Percentiles rank a stretch among this genome's conserved stretches.
Conservation (phyloP, 2,329 filamentous ascomycete species). For the Metarhizium album region DNA sequence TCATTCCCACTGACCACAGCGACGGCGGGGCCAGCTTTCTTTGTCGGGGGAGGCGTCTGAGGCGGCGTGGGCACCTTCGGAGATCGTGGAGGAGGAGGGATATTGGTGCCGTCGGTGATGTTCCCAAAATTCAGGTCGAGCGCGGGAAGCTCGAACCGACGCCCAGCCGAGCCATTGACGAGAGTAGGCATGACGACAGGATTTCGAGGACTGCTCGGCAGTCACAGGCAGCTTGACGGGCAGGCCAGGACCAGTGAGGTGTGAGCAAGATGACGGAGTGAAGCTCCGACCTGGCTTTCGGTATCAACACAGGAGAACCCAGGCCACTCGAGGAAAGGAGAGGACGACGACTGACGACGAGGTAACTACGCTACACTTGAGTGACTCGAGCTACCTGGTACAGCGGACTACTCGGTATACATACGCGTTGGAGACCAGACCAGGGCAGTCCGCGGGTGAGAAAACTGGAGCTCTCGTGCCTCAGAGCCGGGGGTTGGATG, state of each 20-base stretch:
- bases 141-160: conserved; percentile 45
- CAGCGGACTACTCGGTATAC: not conserved
- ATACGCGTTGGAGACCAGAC: conserved; percentile 2
- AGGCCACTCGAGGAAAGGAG: conserved; percentile 5
- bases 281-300: not conserved
- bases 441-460: conserved; percentile 1
- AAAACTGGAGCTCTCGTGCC: conserved; percentile 10
- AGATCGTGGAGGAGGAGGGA: conserved; percentile 47
- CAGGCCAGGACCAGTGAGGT: not conserved
- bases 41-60: conserved; percentile 20
- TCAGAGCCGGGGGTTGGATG: conserved; percentile 3
- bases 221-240: not conserved
- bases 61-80: conserved; percentile 39
- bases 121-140: conserved; percentile 48
- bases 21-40: conserved; percentile 10
- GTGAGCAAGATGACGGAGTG: not conserved
- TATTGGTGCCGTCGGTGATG: conserved; percentile 50
- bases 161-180: conserved; percentile 16
- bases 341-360: not conserved
- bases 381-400: no score
- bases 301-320: not conserved
- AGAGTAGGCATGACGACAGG: conserved; percentile 20
- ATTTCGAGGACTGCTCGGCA: not conserved
- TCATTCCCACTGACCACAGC: conserved; percentile 1
- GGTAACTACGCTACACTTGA: not conserved